Evolutionary conservation across 768 basidiomycete species (phyloP), one percentile per base, ranked within the genome.

Genomic region (Suillus plorans): DNA sequence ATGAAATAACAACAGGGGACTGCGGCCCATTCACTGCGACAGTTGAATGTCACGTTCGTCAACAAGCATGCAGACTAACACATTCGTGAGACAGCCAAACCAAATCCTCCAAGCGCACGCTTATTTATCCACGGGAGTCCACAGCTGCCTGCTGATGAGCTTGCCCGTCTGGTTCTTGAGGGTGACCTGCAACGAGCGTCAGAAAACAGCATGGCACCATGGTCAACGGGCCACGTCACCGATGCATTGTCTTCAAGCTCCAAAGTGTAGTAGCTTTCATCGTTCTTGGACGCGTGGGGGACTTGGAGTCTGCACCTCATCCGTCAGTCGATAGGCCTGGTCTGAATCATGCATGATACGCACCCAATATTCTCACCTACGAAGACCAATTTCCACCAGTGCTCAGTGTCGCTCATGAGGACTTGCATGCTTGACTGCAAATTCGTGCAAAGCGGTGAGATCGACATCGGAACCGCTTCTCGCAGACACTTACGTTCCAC

Each of bases 91-190:
- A 44, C 18, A 5, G 5, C 44, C 22, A 22, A 47, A 47, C 10
- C 2, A 13, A 47, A 47, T 47, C n/a, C 45, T 10, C 22, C 45
- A 47, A 1, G 12, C 2, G 12, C n/a, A 47, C 2, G 2, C n/a
- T 47, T n/a, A 47, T 22, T 47, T 10, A 0, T 31, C 0, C 31
- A 31, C 4, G 5, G 31, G 5, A 31, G 1, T 22, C 45, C n/a
- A 47, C 5, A 47, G n/a, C 45, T 45, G 44, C 44, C 4, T 6
- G 9, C 0, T 1, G 12, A 0, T 13, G 47, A 0, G 47, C 0
- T 14, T 0, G 3, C 22, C 2, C 0, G 2, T 1, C 22, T 14
- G 12, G 6, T 4, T 3, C 14, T 25, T 16, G 2, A 50, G 49
- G 49, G 2, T 7, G 25, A 50, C 22, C 49, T 50, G 49, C 49